Evolutionary conservation across 139 green algal genomes (phyloP).

Genomic region (Picochlorum costavermella): DNA sequence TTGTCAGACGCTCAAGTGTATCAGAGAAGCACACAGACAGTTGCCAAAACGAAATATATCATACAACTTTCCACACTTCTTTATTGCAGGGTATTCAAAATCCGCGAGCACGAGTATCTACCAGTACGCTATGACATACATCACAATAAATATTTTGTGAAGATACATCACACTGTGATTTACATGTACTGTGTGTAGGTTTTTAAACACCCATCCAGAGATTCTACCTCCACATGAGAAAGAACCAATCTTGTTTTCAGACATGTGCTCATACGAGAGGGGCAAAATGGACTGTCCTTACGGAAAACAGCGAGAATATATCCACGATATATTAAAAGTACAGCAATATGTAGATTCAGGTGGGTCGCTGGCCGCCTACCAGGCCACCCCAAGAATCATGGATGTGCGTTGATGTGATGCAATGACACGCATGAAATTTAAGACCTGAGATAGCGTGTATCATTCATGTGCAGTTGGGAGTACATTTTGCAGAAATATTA

Average conservation of each 20-base stretch:
- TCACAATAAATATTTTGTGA: not conserved
- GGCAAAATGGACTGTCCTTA: slow-evolving; percentile 2
- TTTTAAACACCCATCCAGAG: not conserved
- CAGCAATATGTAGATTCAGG: not conserved
- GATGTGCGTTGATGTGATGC: not conserved
- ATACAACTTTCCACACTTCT: slow-evolving; percentile 14
- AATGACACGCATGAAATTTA: no score
- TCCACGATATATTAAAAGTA: not conserved
- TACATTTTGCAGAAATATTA: not conserved
- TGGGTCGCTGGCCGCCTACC: not conserved
- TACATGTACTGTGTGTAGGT: not conserved
- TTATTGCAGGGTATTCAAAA: slow-evolving; percentile 3
- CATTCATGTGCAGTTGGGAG: not conserved
- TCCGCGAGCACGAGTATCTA: not conserved
- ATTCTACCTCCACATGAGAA: slow-evolving; percentile 1
- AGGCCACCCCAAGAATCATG: not conserved
- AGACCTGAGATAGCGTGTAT: no score
- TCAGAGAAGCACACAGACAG: slow-evolving; percentile 12
- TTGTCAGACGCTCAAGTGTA: slow-evolving; percentile 17
- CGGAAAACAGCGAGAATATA: not conserved
- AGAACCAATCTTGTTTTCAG: not conserved
- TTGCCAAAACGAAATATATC: slow-evolving; percentile 4
- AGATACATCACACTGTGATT: not conserved
- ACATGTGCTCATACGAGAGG: not conserved
- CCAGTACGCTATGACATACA: not conserved